Base-by-base conservation (phyloP, 306 rosid genomes). In the Fagus sylvatica region DNA sequence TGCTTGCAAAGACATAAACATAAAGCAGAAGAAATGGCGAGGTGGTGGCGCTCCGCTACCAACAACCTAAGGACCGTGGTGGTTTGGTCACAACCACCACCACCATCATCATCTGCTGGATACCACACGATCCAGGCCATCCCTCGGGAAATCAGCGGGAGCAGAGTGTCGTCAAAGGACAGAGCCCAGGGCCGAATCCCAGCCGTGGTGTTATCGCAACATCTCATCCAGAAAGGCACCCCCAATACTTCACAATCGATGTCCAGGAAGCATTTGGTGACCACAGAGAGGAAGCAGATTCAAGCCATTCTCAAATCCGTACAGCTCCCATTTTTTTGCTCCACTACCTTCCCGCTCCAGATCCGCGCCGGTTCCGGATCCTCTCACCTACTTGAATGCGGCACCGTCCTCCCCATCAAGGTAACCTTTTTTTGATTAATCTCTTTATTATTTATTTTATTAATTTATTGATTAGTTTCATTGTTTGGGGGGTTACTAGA, bases 351-450 rank as follows among this genome's bases (percentile, higher is more conserved):
- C 41, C 87, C 93, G 8, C 92, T 95, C 37, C 97, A 95, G 93
- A 91, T 95, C 78, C 95, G 97, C 33, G 97, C 98, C 10, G 98
- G 98, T 3, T 85, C 98, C 36, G 98, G 98, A 11, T 95, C 98
- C 2, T 88, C 95, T 3, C 91, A 85, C 36, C 71, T 95, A 57
- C 76, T 92, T 5, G 94, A 92, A 75, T 89, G 93, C 5, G 98
- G 98, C 69, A 84, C 72, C 4, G 97, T 94, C 54, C 80, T 94
- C 6, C 98, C 98, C 5, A 73, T 94, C 54, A 94, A 94, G 97
- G 98, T 86, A 82, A 86, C 56, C 30, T 0, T 1, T 4, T 67
- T 15, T 53, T 6, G 36, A 6, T 16, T 39, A 6, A 7, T 11
- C 4, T 28, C 69, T 80, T 11, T 56, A 2, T 34, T 15, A 40